Conservation (phyloP, 495 filamentous ascomycete species). For the Neurospora sp. region DNA sequence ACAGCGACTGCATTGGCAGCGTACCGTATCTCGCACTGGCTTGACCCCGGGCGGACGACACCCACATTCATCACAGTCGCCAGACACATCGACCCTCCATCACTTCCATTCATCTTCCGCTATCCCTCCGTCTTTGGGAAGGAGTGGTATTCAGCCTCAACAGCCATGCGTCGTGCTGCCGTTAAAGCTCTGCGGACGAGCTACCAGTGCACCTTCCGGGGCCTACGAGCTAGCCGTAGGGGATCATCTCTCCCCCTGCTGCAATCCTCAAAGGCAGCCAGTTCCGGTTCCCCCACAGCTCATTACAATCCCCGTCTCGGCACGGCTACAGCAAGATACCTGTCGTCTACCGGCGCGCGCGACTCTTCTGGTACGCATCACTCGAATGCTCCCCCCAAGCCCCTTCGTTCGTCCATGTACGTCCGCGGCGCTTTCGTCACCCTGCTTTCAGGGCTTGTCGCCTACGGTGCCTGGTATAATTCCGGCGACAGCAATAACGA, state of each 20-base stretch:
- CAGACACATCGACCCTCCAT: neutral
- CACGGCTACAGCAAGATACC: neutral
- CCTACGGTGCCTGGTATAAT: slow-evolving; percentile 42
- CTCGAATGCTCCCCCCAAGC: slow-evolving; percentile 19
- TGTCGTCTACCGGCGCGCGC: neutral
- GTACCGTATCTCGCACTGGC: neutral
- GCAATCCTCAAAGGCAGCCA: slow-evolving; percentile 1
- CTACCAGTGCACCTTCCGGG: slow-evolving; percentile 32
- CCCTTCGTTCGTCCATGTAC: slow-evolving; percentile 42
- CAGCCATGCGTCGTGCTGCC: slow-evolving; percentile 37
- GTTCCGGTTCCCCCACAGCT: slow-evolving; percentile 12
- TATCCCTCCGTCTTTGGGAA: neutral
- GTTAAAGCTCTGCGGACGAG: slow-evolving; percentile 35
- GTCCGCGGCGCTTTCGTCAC: slow-evolving; percentile 34
- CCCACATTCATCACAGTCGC: neutral
- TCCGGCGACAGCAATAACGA: slow-evolving; percentile 28
- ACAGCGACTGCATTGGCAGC: neutral
- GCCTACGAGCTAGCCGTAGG: slow-evolving; percentile 29
- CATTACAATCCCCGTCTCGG: slow-evolving; percentile 4
- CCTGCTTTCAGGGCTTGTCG: slow-evolving; percentile 36
- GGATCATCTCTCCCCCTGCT: slow-evolving; percentile 12
- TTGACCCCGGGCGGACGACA: neutral
- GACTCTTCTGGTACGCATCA: slow-evolving; percentile 6
- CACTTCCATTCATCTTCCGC: neutral
- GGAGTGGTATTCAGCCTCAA: neutral